A percentile compares a stretch with the other conserved stretches of the same genome.
These are phyloP conservation scores for Amphichorda felina DNA, from an alignment of 2,329 filamentous ascomycete species.

Conservation along the genomic window DNA sequence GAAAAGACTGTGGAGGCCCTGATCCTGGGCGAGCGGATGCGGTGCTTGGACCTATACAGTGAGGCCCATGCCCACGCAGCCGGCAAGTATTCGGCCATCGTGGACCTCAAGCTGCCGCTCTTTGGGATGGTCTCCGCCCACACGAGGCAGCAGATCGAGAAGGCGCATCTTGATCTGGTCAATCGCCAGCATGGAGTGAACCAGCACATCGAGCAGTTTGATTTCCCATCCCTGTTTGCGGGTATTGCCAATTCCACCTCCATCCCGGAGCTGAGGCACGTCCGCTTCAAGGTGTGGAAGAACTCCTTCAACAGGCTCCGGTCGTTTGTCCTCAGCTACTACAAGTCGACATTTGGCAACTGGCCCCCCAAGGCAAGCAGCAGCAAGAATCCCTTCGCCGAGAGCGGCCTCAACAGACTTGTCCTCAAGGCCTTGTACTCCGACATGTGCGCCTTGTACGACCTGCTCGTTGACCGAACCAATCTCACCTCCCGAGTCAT, in stretches of 20 bases:
- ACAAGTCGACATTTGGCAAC: slow-evolving; percentile 45
- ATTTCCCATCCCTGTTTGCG: slow-evolving; percentile 81
- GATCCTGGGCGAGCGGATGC: slow-evolving; percentile 80
- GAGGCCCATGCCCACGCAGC: slow-evolving; percentile 87
- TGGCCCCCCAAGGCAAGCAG: slow-evolving; percentile 89
- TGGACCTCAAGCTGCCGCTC: slow-evolving; percentile 53
- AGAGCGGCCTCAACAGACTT: slow-evolving; percentile 74
- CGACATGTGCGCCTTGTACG: slow-evolving; percentile 79
- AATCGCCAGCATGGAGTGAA: slow-evolving; percentile 61
- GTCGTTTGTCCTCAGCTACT: slow-evolving; percentile 58
- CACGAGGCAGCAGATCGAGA: slow-evolving; percentile 70
- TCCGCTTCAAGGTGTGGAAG: slow-evolving; percentile 80
- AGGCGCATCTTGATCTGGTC: slow-evolving; percentile 68
- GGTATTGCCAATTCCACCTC: slow-evolving; percentile 80
- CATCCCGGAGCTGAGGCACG: slow-evolving; percentile 59
- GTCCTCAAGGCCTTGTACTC: slow-evolving; percentile 74
- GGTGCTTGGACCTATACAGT: slow-evolving; percentile 70
- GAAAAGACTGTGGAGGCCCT: slow-evolving; percentile 86
- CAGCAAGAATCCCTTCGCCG: slow-evolving; percentile 84
- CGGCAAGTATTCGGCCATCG: slow-evolving; percentile 70
- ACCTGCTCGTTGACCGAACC: slow-evolving; percentile 72
- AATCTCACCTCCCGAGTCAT: slow-evolving; percentile 68
- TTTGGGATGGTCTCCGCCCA: slow-evolving; percentile 57
- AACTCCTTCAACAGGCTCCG: slow-evolving; percentile 63
- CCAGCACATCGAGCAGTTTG: slow-evolving; percentile 69